Evolutionary conservation across 768 basidiomycete genomes (phyloP).

Genomic region (Tulasnella sp.): DNA sequence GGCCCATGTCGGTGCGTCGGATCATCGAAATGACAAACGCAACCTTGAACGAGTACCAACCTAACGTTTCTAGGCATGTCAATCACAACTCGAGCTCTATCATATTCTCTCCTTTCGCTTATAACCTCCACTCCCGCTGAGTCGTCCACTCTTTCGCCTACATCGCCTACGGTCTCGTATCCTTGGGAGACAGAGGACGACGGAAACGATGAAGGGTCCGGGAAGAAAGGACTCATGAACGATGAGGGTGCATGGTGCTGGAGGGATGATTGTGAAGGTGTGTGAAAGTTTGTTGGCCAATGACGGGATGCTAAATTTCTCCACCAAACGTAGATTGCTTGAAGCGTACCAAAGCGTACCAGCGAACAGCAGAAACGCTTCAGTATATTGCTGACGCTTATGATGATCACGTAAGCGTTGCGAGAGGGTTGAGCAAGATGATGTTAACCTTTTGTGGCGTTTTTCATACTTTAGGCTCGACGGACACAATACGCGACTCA

Average conservation of each 20-base stretch:
- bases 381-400: constrained; percentile 71
- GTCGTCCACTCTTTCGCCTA: constrained; percentile 36
- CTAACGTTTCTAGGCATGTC: constrained; percentile 56
- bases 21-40: neutral
- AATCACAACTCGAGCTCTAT: constrained; percentile 62
- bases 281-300: neutral
- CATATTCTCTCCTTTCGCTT: constrained; percentile 63
- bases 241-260: constrained; percentile 80
- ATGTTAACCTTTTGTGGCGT: neutral
- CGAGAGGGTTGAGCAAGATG: constrained; percentile 6
- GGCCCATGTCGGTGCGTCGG: constrained; percentile 52
- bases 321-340: constrained; percentile 50
- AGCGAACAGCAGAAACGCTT: constrained; percentile 63
- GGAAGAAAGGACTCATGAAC: constrained; percentile 54
- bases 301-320: neutral
- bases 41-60: too few species aligned
- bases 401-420: constrained; percentile 57
- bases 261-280: constrained; percentile 68
- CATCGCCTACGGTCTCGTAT: neutral
- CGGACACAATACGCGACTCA: constrained; percentile 65
- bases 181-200: constrained; percentile 40
- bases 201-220: constrained; percentile 36
- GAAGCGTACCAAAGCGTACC: constrained; percentile 67
- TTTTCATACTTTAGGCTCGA: constrained; percentile 47
- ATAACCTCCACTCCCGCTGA: constrained; percentile 61